Evolutionary conservation across 2,329 filamentous ascomycete genomes (phyloP).

Genomic region (Colletotrichum cereale): DNA sequence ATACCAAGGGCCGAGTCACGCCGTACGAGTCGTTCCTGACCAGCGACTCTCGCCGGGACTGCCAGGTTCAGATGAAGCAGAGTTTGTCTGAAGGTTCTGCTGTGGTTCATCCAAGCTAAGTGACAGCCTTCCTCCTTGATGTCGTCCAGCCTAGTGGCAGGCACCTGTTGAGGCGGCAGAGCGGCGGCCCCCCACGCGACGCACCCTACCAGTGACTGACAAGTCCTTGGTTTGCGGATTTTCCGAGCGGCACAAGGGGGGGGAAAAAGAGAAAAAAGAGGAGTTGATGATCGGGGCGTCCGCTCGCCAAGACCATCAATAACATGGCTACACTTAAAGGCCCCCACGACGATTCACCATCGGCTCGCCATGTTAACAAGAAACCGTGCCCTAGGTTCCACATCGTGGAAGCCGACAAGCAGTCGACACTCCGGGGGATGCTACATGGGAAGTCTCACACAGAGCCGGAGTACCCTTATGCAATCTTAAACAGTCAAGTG

Average conservation of each 20-base stretch:
- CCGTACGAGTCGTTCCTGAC: neutral
- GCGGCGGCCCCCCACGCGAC: neutral
- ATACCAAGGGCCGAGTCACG: neutral
- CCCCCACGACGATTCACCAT: neutral
- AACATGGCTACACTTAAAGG: neutral
- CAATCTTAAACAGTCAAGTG: conserved; percentile 32
- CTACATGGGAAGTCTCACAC: conserved; percentile 35
- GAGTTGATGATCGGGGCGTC: conserved; percentile 1
- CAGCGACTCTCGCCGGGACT: conserved; percentile 6
- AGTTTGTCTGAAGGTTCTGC: conserved; percentile 16
- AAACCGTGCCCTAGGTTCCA: conserved; percentile 1
- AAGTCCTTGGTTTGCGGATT: neutral
- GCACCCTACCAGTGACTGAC: neutral
- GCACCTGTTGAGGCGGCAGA: neutral
- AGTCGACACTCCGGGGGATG: conserved; percentile 33
- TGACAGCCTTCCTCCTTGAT: conserved; percentile 5
- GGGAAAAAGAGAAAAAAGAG: neutral
- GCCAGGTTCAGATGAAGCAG: conserved; percentile 26
- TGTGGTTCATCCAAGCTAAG: conserved; percentile 26
- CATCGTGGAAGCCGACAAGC: conserved; percentile 20
- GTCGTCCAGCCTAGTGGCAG: conserved; percentile 1
- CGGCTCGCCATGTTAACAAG: neutral
- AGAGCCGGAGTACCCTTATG: conserved; percentile 24
- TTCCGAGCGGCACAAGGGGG: neutral
- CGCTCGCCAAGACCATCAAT: conserved; percentile 9